Base-by-base conservation (phyloP, 2,329 filamentous ascomycete species). In the Fusarium dlaminii region DNA sequence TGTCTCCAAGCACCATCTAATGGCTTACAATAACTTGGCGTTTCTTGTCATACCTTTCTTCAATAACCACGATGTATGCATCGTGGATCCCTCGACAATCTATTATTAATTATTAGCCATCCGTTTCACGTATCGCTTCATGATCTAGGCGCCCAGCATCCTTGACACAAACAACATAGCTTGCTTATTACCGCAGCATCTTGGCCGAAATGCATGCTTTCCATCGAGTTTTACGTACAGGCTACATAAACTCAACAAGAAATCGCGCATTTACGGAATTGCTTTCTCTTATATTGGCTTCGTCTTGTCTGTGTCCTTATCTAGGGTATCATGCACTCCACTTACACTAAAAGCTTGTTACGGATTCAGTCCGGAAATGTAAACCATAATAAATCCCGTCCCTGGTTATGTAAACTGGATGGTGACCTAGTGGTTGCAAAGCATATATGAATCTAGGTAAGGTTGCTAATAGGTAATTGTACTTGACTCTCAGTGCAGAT, bases 51-150 rank as follows among this genome's bases (percentile, higher is more conserved):
- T 46, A 34, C 37, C 7, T 27, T 43, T 56, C 34, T 48, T 45
- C 27, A 17, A 51, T 46, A 62, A 32, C 30, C 45, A 49, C 22
- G 32, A n/a, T 55, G 42, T 12, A 24, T 68, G 49, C 45, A 40
- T 64, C 71, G 55, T 74, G 55, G 72, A 30, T 63, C n/a, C 74
- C 45, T 64, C 43, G 22, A 51, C 54, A 67, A 52, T 61, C 24
- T 52, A 55, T 72, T 74, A 72, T 72, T 66, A 72, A 75, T 67
- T 57, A 49, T 54, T 49, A 71, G 48, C 51, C 51, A 63, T 74
- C 14, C 34, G 55, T 63, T 64, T 72, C 69, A 71, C 64, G 43
- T 67, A 66, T 51, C 59, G 54, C 59, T 48, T 57, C 63, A 57
- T 57, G 68, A 66, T 51, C 69, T 48, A 63, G 48, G 65, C 69